Conservation (phyloP, 768 basidiomycete genomes). For the Hortiboletus campestris region DNA sequence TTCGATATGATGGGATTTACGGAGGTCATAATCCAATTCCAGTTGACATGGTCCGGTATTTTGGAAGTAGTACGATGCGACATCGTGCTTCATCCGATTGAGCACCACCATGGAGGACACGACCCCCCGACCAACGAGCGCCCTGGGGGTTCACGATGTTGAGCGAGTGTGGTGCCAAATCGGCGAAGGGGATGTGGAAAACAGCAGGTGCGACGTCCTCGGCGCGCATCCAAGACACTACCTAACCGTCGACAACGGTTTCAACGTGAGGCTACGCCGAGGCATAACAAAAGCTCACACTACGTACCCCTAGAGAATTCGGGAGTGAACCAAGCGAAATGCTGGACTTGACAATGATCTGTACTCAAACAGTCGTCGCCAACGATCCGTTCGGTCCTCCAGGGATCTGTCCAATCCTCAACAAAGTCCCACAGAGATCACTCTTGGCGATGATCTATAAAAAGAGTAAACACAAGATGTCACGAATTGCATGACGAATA, state of each 20-base stretch:
- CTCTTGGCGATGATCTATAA: constrained; percentile 29
- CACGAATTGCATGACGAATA: constrained; percentile 5
- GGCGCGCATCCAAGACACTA: constrained; percentile 38
- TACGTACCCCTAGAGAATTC: constrained; percentile 36
- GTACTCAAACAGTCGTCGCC: constrained; percentile 37
- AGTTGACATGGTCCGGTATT: no score
- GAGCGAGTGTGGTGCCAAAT: constrained; percentile 22
- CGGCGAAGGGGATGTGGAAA: constrained; percentile 32
- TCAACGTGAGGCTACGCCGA: no score
- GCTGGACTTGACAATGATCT: constrained; percentile 34
- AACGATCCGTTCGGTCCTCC: constrained; percentile 35
- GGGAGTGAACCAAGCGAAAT: constrained; percentile 26
- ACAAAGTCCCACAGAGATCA: constrained; percentile 20
- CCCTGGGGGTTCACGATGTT: constrained; percentile 41
- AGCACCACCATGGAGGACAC: constrained; percentile 28
- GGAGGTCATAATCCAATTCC: no score
- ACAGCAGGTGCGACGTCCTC: constrained; percentile 35
- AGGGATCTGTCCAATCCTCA: constrained; percentile 35
- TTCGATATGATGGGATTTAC: no score
- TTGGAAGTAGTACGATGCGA: no score
- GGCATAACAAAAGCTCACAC: no score
- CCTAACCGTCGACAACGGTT: no score
- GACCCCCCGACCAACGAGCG: constrained; percentile 30
- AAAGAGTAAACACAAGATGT: no score
- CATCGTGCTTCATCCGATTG: no score